Evolutionary conservation across 805 yeast species (phyloP), one percentile per base, ranked within the genome.

Genomic region (Blastobotrys peoriensis): DNA sequence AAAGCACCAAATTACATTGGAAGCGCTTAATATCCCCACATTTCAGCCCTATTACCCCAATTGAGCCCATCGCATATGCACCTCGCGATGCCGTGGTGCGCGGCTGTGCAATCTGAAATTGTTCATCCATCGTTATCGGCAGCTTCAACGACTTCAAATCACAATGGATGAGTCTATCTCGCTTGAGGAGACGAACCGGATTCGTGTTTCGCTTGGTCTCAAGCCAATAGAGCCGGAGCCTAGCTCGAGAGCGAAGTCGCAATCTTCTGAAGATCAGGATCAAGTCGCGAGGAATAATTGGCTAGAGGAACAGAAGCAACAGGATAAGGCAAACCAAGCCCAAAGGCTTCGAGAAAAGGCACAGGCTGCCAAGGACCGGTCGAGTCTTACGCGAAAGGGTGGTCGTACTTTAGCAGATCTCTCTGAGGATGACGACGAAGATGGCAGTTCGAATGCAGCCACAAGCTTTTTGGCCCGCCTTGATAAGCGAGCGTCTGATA

Each of bases 171-270:
- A 56, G 36, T 41, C 53, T 21, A 51, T 63, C 13, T 63, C 69
- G 8, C 39, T 80, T 1, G 79, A 72, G 49, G 84, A 80, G 51
- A 80, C 86, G 0, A 80, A 80, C 54, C 66, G 58, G 54, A 63
- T 77, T 5, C 63, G 86, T 15, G 48, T 64, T 6, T 68, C 74
- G 9, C 51, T 77, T 6, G 85, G 85, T 0, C 62, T 79, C 44
- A 70, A 63, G 4, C 68, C 73, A 9, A 53, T 78, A 8, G 85
- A 85, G 0, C 63, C 80, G 44, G 70, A 71, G 30, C 79, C 81
- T 1, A 70, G 77, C 15, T 71, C 59, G 2, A 36, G 37, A 9
- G 49, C 21, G 8, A 19, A 17, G 19, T 13, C 30, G 8, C 30
- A 25, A 5, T 34, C 35, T 2, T 19, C 48, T 15, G 43, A 46